phyloP scores from a whole-genome alignment of 2,329 filamentous ascomycete genomes.

The Trematosphaeria pertusa region DNA sequence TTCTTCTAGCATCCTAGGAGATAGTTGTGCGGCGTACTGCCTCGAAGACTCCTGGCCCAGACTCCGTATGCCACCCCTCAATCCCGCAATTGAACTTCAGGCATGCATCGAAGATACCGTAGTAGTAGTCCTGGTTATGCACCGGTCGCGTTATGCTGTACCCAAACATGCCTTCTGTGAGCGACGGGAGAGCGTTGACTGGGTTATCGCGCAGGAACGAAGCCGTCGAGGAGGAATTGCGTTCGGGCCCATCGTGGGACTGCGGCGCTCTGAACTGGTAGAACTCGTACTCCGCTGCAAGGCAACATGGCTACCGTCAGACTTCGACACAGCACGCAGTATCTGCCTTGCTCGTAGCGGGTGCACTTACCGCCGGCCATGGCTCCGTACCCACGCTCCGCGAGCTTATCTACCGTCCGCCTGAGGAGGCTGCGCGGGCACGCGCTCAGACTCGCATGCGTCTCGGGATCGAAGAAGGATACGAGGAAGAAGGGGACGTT shows the following conservation, averaged over 20 bases:
- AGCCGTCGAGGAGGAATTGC: constrained; percentile 73
- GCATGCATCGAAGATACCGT: constrained; percentile 83
- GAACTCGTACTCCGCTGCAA: constrained; percentile 89
- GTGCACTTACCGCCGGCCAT: constrained; percentile 80
- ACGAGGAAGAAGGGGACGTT: constrained; percentile 86
- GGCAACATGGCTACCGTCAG: constrained; percentile 10
- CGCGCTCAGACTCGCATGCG: constrained; percentile 71
- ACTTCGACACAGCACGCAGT: constrained; percentile 27
- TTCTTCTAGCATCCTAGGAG: background rate
- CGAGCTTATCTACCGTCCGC: constrained; percentile 70
- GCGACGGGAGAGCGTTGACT: constrained; percentile 72
- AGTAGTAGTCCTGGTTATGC: constrained; percentile 93
- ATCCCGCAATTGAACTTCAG: constrained; percentile 79
- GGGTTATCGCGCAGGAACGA: constrained; percentile 77
- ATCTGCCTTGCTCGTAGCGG: constrained; percentile 14
- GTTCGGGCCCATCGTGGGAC: constrained; percentile 57
- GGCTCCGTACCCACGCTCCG: constrained; percentile 74
- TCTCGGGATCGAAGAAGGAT: constrained; percentile 83
- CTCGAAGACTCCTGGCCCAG: constrained; percentile 92
- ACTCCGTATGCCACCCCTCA: constrained; percentile 96
- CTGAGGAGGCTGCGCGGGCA: constrained; percentile 81
- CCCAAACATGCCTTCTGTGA: constrained; percentile 96
- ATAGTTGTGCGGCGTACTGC: constrained; percentile 62
- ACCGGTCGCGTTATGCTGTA: constrained; percentile 88
- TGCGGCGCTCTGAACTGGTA: constrained; percentile 82